Base-by-base conservation (phyloP, 352 stramenopile species). In the Pythium coloratum region DNA sequence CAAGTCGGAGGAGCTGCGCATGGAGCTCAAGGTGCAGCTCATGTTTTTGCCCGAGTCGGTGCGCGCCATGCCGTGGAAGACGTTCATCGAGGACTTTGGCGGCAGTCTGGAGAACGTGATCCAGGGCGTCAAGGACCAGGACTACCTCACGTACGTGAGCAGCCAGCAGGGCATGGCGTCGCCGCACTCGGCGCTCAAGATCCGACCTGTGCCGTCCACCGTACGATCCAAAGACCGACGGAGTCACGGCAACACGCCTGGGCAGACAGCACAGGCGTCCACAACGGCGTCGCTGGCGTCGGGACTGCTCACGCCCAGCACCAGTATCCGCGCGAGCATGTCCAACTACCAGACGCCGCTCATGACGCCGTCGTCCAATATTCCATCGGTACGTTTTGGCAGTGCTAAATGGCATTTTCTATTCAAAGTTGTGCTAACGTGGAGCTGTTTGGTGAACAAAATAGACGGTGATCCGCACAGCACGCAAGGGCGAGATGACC, bases 1-100 rank as follows among this genome's bases (percentile, higher is more conserved):
- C 63, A 82, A 81, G 28, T 83, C 77, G 13, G 72, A 83, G 34
- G 86, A 94, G 33, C 71, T 94, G 30, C 69, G 81, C 60, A 84
- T 89, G 76, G 84, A 92, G 62, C 76, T 94, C 34, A 89, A 90
- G 38, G 78, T 94, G 69, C 82, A 94, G 75, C 74, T 94, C 71
- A 76, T 92, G 62, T 90, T 77, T 36, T 63, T 94, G 16, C 86
- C 86, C 20, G 78, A 90, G 56, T 75, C 81, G 6, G 84, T 94
- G 67, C 84, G 82, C 28, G 73, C 78, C 62, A 91, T 94, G 84
- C 75, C 82, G 14, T 92, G 84, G 84, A 89, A 87, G 67, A 91
- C 78, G 44, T 91, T 94, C 65, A 87, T 84, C 46, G 78, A 86
- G n/a, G 82, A 92, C 66, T 92, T 88, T 69, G 81, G 78, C 42